Percentiles rank a stretch among this genome's conserved stretches.
Evolutionary conservation across 331 rosid genomes (phyloP).

Genomic region (Malus hybrid): DNA sequence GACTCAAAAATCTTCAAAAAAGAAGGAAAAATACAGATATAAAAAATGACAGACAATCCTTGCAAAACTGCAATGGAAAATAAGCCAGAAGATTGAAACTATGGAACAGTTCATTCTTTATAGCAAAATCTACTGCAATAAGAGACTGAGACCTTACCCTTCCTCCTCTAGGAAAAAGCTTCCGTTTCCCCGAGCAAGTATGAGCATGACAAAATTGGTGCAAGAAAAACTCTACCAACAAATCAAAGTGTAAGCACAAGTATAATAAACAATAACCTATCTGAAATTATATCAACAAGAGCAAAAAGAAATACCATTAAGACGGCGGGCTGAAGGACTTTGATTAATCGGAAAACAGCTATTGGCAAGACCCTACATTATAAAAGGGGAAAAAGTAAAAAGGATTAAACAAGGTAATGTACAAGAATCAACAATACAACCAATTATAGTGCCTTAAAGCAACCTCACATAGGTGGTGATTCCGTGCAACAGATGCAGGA

Average conservation of each 20-base stretch:
- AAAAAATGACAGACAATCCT: background rate
- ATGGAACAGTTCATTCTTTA: background rate
- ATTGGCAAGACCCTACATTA: too few species aligned
- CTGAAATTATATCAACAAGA: too few species aligned
- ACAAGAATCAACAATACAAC: too few species aligned
- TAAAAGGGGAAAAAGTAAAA: too few species aligned
- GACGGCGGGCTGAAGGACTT: too few species aligned
- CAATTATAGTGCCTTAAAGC: too few species aligned
- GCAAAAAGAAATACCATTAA: too few species aligned
- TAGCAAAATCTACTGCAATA: background rate
- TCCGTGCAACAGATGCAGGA: too few species aligned
- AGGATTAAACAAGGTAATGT: too few species aligned
- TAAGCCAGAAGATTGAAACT: background rate
- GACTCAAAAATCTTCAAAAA: background rate
- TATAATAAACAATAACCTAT: too few species aligned
- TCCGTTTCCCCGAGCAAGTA: slow-evolving; percentile 63
- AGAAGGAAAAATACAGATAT: background rate
- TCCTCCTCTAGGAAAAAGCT: slow-evolving; percentile 78
- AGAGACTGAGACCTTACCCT: slow-evolving; percentile 39
- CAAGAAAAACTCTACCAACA: slow-evolving; percentile 60
- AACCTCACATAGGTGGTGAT: too few species aligned
- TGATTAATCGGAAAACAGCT: too few species aligned
- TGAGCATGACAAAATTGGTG: slow-evolving; percentile 88
- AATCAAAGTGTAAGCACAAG: slow-evolving; percentile 19
- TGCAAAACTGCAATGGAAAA: background rate